Evolutionary conservation across 176 grass and related monocot genomes (phyloP).

Genomic region (Rhipidocladum racemiflorum): DNA sequence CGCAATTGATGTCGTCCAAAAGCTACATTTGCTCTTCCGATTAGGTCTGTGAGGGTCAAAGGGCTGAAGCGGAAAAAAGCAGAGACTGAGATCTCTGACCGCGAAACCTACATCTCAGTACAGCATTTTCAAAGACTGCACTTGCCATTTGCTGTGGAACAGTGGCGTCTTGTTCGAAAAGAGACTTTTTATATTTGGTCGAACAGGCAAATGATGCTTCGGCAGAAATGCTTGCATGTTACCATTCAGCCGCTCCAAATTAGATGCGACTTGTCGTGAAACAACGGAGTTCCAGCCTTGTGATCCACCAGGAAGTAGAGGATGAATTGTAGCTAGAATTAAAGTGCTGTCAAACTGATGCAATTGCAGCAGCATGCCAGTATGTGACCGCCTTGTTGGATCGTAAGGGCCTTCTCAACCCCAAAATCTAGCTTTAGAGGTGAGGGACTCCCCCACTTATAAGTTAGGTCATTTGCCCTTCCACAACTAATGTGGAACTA

Average conservation of each 20-base stretch:
- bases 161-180: not conserved
- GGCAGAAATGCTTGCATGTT: not conserved
- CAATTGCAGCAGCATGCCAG: not conserved
- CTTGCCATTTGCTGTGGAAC: not conserved
- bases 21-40: constrained; percentile 1
- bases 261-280: not conserved
- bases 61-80: constrained; percentile 36
- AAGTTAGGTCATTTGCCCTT: no score
- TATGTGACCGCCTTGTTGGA: no score
- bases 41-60: constrained; percentile 16
- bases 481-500: no score
- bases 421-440: no score
- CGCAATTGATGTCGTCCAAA: constrained; percentile 20
- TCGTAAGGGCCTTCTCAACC: no score
- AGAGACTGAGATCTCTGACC: constrained; percentile 24
- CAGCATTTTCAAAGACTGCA: constrained; percentile 5
- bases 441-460: no score
- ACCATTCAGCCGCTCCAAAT: not conserved
- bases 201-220: not conserved
- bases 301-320: not conserved
- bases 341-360: not conserved
- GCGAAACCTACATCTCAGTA: not conserved
- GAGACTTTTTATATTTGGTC: not conserved
- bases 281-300: not conserved
- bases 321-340: not conserved